Evolutionary conservation across 495 filamentous ascomycete species (phyloP).

Genomic region (Beverwykella pulmonaria): DNA sequence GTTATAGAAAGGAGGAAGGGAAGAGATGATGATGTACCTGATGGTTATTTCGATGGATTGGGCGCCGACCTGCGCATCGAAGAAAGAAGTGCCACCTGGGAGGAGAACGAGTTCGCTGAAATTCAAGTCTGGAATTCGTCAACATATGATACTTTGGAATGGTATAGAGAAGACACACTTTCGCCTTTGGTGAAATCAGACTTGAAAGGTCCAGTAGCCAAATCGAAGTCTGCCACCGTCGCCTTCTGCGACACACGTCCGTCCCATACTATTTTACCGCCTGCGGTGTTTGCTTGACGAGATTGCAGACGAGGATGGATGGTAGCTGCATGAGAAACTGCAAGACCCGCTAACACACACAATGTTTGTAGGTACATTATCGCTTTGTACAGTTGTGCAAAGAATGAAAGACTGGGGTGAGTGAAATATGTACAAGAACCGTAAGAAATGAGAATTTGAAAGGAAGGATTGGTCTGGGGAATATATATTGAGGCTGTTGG

Average conservation of each 20-base stretch:
- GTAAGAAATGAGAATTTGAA: background rate
- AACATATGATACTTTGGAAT: background rate
- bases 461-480: background rate
- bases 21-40: too few species aligned
- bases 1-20: too few species aligned
- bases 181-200: slow-evolving; percentile 11
- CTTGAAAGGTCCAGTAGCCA: background rate
- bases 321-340: background rate
- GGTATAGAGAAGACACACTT: background rate
- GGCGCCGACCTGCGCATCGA: slow-evolving; percentile 7
- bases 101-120: slow-evolving; percentile 8
- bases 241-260: background rate
- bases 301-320: background rate
- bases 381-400: background rate
- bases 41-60: slow-evolving; percentile 13
- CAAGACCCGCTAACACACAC: background rate
- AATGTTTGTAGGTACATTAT: background rate
- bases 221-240: slow-evolving; percentile 7
- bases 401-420: background rate
- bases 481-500: background rate
- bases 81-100: background rate
- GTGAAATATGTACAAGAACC: background rate
- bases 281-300: background rate
- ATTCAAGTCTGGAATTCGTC: background rate
- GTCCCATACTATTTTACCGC: background rate